phyloP scores from a whole-genome alignment of 805 yeast species.

The Ogataea ganodermae region DNA sequence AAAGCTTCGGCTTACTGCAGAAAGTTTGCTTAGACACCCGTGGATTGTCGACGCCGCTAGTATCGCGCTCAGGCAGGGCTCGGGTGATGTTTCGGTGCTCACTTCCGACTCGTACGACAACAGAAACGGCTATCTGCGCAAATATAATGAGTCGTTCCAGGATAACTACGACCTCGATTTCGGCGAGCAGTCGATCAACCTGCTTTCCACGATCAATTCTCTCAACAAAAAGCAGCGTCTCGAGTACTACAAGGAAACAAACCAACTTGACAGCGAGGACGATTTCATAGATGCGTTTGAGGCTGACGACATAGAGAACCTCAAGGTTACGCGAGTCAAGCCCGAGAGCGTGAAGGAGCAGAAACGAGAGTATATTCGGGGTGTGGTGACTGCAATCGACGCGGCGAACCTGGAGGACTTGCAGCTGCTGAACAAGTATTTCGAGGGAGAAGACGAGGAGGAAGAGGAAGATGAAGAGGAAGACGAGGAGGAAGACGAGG shows the following conservation, averaged over 20 bases:
- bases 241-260: conserved; percentile 23
- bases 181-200: conserved; percentile 19
- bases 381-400: conserved; percentile 11
- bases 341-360: conserved; percentile 9
- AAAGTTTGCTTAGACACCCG: conserved; percentile 53
- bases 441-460: conserved; percentile 12
- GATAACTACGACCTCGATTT: conserved; percentile 24
- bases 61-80: background rate
- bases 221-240: conserved; percentile 22
- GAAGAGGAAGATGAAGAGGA: conserved; percentile 6
- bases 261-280: conserved; percentile 20
- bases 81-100: conserved; percentile 4
- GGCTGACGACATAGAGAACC: conserved; percentile 12
- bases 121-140: conserved; percentile 11
- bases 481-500: background rate
- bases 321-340: conserved; percentile 5
- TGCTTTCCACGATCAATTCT: conserved; percentile 19
- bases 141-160: conserved; percentile 21
- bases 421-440: conserved; percentile 16
- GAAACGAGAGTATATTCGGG: conserved; percentile 14
- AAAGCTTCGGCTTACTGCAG: conserved; percentile 55
- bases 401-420: conserved; percentile 14
- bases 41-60: conserved; percentile 48
- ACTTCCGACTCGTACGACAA: conserved; percentile 8
- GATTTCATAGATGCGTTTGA: conserved; percentile 24